Evolutionary conservation across 225 moss, liverwort and hornwort species (phyloP).

Genomic region (Physcomitrellopsis africana): DNA sequence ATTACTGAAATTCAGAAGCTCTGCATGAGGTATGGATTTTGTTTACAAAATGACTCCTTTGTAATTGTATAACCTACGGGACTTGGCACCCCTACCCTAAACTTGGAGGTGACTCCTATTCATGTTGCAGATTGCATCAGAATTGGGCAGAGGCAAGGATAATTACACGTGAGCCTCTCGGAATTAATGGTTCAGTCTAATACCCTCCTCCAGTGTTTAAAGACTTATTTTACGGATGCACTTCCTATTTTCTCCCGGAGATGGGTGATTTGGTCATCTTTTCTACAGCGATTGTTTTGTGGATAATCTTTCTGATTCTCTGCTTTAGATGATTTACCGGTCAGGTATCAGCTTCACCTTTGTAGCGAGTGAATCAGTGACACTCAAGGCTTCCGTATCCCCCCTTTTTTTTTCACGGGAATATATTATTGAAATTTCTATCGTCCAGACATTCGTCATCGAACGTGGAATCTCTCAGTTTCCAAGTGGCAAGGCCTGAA

Average conservation of each 20-base stretch:
- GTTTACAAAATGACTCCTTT: conserved; percentile 11
- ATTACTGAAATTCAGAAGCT: neutral
- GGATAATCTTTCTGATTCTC: neutral
- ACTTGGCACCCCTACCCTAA: conserved; percentile 8
- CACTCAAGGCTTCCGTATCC: neutral
- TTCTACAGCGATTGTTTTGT: neutral
- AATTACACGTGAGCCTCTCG: conserved; percentile 33
- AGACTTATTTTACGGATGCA: neutral
- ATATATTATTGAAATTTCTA: neutral
- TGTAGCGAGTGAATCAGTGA: neutral
- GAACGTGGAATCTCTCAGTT: neutral
- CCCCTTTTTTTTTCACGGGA: neutral
- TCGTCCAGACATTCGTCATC: neutral
- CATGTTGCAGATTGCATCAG: conserved; percentile 13
- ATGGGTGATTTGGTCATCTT: neutral
- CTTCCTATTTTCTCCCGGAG: neutral
- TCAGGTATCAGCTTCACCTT: neutral
- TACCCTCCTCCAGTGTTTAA: neutral
- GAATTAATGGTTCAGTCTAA: neutral
- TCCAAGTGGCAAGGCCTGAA: neutral
- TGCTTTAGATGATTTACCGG: neutral
- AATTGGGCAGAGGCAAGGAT: conserved; percentile 22
- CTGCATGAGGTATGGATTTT: neutral
- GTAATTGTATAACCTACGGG: conserved; percentile 15
- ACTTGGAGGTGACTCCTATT: conserved; percentile 21